phyloP scores from a whole-genome alignment of 495 filamentous ascomycete species.

The Lichina pygmaea region DNA sequence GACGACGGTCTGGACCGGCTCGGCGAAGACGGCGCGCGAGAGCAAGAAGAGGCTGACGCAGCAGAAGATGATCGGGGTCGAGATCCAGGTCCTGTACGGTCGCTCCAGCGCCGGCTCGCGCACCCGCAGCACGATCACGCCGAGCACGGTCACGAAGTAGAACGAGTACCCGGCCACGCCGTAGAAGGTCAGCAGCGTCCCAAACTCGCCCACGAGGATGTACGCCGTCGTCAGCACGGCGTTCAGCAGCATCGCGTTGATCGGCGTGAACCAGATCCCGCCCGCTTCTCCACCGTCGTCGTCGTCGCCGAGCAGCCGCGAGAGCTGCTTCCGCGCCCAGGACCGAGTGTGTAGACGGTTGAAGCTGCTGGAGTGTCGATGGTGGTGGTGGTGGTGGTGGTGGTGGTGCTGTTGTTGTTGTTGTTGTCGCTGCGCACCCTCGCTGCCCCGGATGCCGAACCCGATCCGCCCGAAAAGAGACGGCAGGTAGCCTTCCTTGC shows the following conservation, averaged over 20 bases:
- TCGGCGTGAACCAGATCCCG: slow-evolving; percentile 51
- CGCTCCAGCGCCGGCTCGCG: slow-evolving; percentile 66
- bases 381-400: neutral
- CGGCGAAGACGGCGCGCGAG: slow-evolving; percentile 60
- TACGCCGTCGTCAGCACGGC: slow-evolving; percentile 41
- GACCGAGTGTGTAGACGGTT: slow-evolving; percentile 25
- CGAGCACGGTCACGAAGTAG: slow-evolving; percentile 87
- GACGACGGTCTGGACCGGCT: slow-evolving; percentile 68
- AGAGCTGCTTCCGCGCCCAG: slow-evolving; percentile 27
- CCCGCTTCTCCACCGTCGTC: slow-evolving; percentile 10
- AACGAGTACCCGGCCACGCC: slow-evolving; percentile 91
- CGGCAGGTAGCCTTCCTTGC: slow-evolving; percentile 86
- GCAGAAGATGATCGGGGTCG: slow-evolving; percentile 91
- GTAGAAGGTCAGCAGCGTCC: slow-evolving; percentile 82
- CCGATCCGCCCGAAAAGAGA: slow-evolving; percentile 62
- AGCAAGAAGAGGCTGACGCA: slow-evolving; percentile 87
- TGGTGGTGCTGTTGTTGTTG: neutral
- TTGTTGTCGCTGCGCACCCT: slow-evolving; percentile 5
- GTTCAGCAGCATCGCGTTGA: slow-evolving; percentile 73
- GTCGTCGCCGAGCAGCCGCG: slow-evolving; percentile 29
- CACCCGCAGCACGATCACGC: slow-evolving; percentile 74
- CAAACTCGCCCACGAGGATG: slow-evolving; percentile 67
- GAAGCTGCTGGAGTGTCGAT: slow-evolving; percentile 4
- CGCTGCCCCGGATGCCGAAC: slow-evolving; percentile 13
- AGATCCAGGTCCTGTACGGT: slow-evolving; percentile 87